Base-by-base conservation (phyloP, 2,329 filamentous ascomycete species). In the Cladosporium cucumerinum region DNA sequence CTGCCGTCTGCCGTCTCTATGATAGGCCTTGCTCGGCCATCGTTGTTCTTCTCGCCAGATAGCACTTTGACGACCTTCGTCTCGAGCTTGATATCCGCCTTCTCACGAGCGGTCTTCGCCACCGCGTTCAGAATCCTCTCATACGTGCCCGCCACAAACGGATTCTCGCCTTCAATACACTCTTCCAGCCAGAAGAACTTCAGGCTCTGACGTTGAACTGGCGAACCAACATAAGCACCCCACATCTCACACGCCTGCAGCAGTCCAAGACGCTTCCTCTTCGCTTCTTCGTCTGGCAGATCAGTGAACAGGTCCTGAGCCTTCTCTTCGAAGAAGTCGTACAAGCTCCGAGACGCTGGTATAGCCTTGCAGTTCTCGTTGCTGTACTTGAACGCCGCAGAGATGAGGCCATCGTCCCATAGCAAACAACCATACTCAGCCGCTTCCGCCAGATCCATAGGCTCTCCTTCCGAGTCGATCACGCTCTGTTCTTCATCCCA, bases 101-200 rank as follows among this genome's bases (percentile, higher is more conserved):
- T 78, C 5, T 84, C 79, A 0, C 86, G 68, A 0, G 82, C 88
- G 0, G 87, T 84, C 61, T 81, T 81, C 0, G 87, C 82, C 46
- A 92, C 82, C 48, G 80, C 80, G 16, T 85, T 77, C n/a, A 89
- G 73, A n/a, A 89, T 85, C 64, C 81, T 81, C 30, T 81, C 78
- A 72, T 88, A 88, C 3, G 85, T 88, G 1, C 82, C 85, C 3
- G 85, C 84, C 34, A 89, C 84, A 66, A 88, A 87, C 34, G 86
- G 80, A 69, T 88, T 88, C 72, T 85, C 86, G 54, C 89, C 89
- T 72, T 92, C 89, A 61, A 92, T 87, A 69, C 88, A 91, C 75
- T 92, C 89, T 73, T 93, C 90, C 5, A 93, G 74, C 88, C 89
- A 92, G 74, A 92, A 90, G 78, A 87, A 92, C 78, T 88, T 90